Evolutionary conservation across 164 flowering plant genomes (phyloP), one percentile per base, ranked within the genome.

Genomic region (Umbellularia californica): DNA sequence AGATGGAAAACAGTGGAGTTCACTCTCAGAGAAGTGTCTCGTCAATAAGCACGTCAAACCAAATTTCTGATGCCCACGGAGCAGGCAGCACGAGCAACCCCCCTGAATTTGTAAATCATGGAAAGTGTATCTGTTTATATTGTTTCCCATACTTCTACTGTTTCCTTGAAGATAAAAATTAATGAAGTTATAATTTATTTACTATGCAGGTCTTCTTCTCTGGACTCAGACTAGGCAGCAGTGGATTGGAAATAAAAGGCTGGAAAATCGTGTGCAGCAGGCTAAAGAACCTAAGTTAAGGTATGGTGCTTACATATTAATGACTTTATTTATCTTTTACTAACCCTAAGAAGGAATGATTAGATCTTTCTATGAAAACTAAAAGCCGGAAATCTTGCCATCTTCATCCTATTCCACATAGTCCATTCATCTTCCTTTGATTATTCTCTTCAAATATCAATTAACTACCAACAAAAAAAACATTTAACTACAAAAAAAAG

Each of bases 21-120:
- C 91, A 85, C 70, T 90, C 95, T 68, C 97, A 89, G 65, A 81
- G 87, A 84, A 92, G 97, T 73, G 50, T 83, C 27, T 90, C 97
- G 11, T 90, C 97, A 19, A 81, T 88, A 68, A 88, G 92, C 77
- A 79, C 83, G 58, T 84, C 90, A 63, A 88, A 85, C 77, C 89
- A 79, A 74, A 75, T 76, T 62, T 81, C 78, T 58, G 84, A 78
- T 74, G 79, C 81, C 64, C 66, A 68, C 17, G 33, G 47, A 77
- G 81, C 84, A 65, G 79, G 81, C 71, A 78, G 86, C 79, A 75
- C 77, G 11, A 82, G 85, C 79, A 85, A 75, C 73, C 77, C 83
- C 67, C 69, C 88, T 63, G 97, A 93, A 41, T 91, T 91, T 80
- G 83, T 87, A 58, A 91, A 93, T 83, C 88, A 89, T 71, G 96